Percentiles rank a stretch among this genome's conserved stretches.
Conservation (phyloP, 306 rosid species). For the Ormosia emarginata region DNA sequence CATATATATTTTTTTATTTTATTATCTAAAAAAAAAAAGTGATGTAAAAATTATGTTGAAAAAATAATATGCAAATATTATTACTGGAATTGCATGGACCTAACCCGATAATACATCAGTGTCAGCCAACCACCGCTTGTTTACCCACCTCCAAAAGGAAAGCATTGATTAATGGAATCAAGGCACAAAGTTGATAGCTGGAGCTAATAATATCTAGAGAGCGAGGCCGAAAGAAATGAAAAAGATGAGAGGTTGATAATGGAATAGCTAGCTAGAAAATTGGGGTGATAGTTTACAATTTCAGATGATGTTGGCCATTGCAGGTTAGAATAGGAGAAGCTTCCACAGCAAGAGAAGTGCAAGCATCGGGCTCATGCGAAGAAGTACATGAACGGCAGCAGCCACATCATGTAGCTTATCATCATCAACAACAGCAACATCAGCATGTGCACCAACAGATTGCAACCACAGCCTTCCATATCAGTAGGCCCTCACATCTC, state of each 20-base stretch:
- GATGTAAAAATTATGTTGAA: too few relatives aligned
- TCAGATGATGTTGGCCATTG: not conserved
- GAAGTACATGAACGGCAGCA: conserved; percentile 44
- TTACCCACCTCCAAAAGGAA: conserved; percentile 25
- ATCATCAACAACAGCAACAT: conserved; percentile 39
- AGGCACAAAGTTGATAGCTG: not conserved
- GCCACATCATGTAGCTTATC: conserved; percentile 38
- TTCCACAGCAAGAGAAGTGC: conserved; percentile 56
- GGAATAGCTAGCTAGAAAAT: conserved; percentile 28
- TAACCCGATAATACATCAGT: conserved; percentile 33
- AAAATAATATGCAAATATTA: too few relatives aligned
- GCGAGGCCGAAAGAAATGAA: not conserved
- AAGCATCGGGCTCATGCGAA: conserved; percentile 49
- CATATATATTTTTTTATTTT: too few relatives aligned
- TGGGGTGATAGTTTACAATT: not conserved
- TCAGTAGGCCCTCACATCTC: conserved; percentile 65
- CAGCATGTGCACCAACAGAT: conserved; percentile 47
- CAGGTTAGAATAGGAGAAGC: conserved; percentile 86
- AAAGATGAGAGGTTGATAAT: conserved; percentile 12
- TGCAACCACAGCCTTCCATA: conserved; percentile 57
- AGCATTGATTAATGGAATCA: not conserved
- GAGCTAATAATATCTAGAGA: not conserved
- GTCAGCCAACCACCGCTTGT: conserved; percentile 37
- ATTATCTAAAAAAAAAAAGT: too few relatives aligned
- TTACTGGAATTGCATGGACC: conserved; percentile 14